These are phyloP conservation scores for Tetraselmis chui DNA, from an alignment of 139 green algal species.

Conservation along the genomic window DNA sequence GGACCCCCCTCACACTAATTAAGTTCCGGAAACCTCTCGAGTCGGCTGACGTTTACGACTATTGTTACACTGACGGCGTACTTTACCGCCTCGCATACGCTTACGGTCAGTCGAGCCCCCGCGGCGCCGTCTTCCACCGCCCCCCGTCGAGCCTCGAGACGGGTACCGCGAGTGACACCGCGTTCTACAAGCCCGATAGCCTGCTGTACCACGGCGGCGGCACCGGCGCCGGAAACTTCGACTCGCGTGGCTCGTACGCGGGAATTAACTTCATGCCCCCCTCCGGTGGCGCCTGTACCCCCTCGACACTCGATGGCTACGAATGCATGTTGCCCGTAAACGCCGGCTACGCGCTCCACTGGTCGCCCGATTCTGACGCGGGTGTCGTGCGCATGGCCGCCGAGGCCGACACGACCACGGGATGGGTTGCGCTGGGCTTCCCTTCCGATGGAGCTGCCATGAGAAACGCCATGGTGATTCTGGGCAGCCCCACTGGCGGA, in stretches of 20 bases:
- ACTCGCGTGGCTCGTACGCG: conserved; percentile 6
- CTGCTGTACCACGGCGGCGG: conserved; percentile 25
- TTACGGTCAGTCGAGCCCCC: conserved; percentile 13
- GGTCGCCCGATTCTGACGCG: background rate
- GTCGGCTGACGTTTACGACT: conserved; percentile 5
- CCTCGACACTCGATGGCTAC: conserved; percentile 7
- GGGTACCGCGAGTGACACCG: conserved; percentile 1
- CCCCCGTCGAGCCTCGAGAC: conserved; percentile 15
- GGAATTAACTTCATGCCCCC: conserved; percentile 11
- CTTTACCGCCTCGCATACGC: conserved; percentile 23
- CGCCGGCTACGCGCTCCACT: conserved; percentile 13
- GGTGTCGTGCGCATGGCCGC: conserved; percentile 4
- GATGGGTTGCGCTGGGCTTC: background rate
- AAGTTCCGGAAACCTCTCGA: conserved; percentile 7
- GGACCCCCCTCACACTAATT: background rate
- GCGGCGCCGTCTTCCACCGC: conserved; percentile 7
- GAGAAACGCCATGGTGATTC: background rate
- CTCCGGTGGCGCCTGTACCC: background rate
- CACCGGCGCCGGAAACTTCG: conserved; percentile 6
- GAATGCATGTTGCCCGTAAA: conserved; percentile 16
- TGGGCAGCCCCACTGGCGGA: background rate
- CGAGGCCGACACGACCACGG: background rate
- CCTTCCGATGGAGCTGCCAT: background rate
- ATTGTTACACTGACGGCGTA: conserved; percentile 3
- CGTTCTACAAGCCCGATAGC: conserved; percentile 15